Evolutionary conservation across 441 rosid genomes (phyloP).

Genomic region (Aleurites moluccanus): DNA sequence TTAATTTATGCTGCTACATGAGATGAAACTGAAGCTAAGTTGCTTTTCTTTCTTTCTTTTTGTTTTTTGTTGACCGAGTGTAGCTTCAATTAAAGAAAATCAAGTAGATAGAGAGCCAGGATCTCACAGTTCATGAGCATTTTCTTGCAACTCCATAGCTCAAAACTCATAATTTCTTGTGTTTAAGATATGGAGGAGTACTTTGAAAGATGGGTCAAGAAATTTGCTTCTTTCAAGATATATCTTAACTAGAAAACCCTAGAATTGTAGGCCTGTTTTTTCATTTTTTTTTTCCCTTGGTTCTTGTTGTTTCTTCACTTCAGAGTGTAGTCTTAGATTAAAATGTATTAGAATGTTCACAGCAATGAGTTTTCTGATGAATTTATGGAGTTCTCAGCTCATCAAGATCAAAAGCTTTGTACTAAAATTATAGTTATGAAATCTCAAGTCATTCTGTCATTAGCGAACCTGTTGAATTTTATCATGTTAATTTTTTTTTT

Average conservation of each 20-base stretch:
- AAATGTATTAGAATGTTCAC: slow-evolving; percentile 30
- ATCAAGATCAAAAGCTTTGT: slow-evolving; percentile 21
- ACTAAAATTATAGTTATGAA: background rate
- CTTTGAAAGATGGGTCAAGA: slow-evolving; percentile 9
- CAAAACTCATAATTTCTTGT: slow-evolving; percentile 7
- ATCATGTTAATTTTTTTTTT: too few relatives aligned
- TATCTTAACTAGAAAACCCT: slow-evolving; percentile 37
- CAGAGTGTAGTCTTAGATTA: slow-evolving; percentile 22
- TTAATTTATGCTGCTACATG: slow-evolving; percentile 23
- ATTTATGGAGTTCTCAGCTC: slow-evolving; percentile 24
- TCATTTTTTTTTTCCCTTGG: background rate
- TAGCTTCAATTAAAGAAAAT: slow-evolving; percentile 31
- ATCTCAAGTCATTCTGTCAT: background rate
- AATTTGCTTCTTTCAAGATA: slow-evolving; percentile 20
- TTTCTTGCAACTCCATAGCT: slow-evolving; percentile 22
- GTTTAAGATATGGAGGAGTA: slow-evolving; percentile 10
- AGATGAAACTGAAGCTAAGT: slow-evolving; percentile 24
- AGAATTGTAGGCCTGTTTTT: slow-evolving; percentile 25
- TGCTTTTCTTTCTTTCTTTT: slow-evolving; percentile 9
- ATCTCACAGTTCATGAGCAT: background rate
- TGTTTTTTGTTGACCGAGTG: slow-evolving; percentile 1
- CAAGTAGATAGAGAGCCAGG: background rate
- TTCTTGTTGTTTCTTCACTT: slow-evolving; percentile 11
- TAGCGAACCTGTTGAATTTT: too few relatives aligned
- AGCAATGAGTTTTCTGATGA: slow-evolving; percentile 28